Conservation (phyloP, 306 rosid genomes). For the Urtica urens region DNA sequence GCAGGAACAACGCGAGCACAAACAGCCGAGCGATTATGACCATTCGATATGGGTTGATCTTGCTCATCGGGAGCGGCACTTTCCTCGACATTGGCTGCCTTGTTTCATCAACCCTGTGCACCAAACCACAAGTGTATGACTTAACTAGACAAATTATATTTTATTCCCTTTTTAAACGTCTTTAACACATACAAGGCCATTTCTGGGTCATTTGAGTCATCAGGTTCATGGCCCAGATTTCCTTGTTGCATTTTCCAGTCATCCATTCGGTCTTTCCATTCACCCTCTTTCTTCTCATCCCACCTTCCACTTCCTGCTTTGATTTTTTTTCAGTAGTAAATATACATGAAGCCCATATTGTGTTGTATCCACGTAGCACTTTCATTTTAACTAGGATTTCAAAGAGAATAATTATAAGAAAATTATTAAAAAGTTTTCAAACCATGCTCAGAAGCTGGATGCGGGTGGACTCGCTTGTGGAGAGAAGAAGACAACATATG, state of each 20-base stretch:
- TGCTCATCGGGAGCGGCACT: slow-evolving; percentile 88
- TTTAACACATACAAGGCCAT: slow-evolving; percentile 46
- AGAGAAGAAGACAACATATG: slow-evolving; percentile 51
- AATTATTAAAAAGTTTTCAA: background rate
- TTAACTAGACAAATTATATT: background rate
- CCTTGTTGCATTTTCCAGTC: slow-evolving; percentile 86
- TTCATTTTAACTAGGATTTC: too few species aligned
- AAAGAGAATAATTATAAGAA: background rate
- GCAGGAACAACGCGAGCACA: slow-evolving; percentile 55
- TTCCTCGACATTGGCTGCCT: slow-evolving; percentile 92
- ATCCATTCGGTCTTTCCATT: slow-evolving; percentile 59
- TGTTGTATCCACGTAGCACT: too few species aligned
- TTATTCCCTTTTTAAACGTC: too few species aligned
- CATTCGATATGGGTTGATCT: slow-evolving; percentile 94
- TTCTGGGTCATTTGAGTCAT: slow-evolving; percentile 60
- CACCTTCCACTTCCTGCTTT: slow-evolving; percentile 54
- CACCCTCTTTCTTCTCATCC: slow-evolving; percentile 53
- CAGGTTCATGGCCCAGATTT: slow-evolving; percentile 60
- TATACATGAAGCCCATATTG: too few species aligned
- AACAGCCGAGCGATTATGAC: slow-evolving; percentile 75
- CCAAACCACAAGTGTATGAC: background rate
- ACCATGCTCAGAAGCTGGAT: slow-evolving; percentile 57
- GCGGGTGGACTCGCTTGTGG: slow-evolving; percentile 73
- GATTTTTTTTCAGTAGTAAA: too few species aligned
- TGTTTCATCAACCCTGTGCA: slow-evolving; percentile 84